Evolutionary conservation across 495 filamentous ascomycete genomes (phyloP), one percentile per base, ranked within the genome.

Genomic region (Acidiella bohemica): DNA sequence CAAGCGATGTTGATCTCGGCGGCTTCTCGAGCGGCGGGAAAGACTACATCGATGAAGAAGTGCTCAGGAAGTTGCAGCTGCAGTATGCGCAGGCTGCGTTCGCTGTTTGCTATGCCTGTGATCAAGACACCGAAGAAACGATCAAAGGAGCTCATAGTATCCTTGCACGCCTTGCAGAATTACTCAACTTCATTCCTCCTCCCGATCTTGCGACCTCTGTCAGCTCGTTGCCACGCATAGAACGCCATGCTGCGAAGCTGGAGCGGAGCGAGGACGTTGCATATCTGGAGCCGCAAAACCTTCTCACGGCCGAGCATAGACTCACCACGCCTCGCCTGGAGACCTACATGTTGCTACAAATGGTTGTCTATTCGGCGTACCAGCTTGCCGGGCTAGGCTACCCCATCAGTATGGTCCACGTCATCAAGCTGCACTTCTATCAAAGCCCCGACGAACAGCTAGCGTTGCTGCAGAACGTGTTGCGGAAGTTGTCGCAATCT

Each of bases 1-100:
- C 86, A 3, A 62, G 63, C 33, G 84, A 93, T 61, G 67, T 83
- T 17, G 86, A 93, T 50, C 54, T 86, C 29, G 84, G 78, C 13
- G 81, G 77, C 6, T 84, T 77, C 59, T 71, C 63, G 8, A 60
- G 67, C 0, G 60, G 52, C 1, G 18, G 22, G 4, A 47, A 53
- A 9, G 20, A 35, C 27, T 67, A 67, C 53, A 38, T 77, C 5
- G 59, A 67, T 30, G 67, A 74, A 9, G 63, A 73, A 2, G 64
- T 71, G 11, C 61, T 65, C 23, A 62, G 61, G 27, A 57, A 71
- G 37, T 59, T 86, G 6, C 67, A 73, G 24, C 53, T 55, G 32
- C 66, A 69, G 39, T 93, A 88, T 55, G 78, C 73, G 4, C 80
- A 82, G 47, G 67, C 81, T 7, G 79, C 73, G 0, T 60, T 93